Percentiles rank a stretch among this genome's conserved stretches.
Evolutionary conservation across 2,329 filamentous ascomycete genomes (phyloP).

Genomic region (Fusarium metavorans): DNA sequence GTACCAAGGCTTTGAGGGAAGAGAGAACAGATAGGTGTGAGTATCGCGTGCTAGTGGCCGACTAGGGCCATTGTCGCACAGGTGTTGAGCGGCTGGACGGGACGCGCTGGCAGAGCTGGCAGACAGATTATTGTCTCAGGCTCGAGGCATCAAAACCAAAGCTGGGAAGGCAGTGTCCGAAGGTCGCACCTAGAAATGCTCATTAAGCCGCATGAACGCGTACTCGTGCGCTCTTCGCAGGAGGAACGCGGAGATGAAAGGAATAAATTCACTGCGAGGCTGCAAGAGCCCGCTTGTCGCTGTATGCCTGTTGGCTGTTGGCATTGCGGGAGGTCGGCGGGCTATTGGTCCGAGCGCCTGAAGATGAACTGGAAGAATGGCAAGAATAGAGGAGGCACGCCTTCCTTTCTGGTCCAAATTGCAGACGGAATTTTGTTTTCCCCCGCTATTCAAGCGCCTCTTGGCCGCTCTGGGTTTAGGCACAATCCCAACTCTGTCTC

Average conservation of each 20-base stretch:
- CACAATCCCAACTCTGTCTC: neutral
- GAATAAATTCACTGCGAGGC: constrained; percentile 33
- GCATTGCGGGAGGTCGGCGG: constrained; percentile 30
- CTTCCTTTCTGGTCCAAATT: neutral
- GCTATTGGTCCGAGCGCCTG: constrained; percentile 37
- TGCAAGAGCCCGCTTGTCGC: constrained; percentile 21
- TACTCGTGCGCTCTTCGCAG: constrained; percentile 3
- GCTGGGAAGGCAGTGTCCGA: neutral
- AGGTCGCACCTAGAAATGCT: constrained; percentile 9
- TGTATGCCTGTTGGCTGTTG: constrained; percentile 14
- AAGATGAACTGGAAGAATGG: constrained; percentile 13
- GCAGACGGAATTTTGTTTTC: neutral
- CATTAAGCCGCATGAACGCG: constrained; percentile 4
- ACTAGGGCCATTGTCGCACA: constrained; percentile 2
- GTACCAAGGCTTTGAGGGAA: constrained; percentile 22
- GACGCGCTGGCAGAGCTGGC: neutral
- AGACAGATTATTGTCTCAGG: neutral
- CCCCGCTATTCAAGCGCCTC: neutral
- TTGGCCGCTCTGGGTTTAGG: neutral
- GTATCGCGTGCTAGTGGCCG: constrained; percentile 6
- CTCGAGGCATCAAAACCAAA: neutral
- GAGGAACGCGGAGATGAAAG: constrained; percentile 11
- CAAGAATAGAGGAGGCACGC: neutral
- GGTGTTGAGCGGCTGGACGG: neutral
- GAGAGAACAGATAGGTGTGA: neutral